Conservation (phyloP, 1,284 basidiomycete species). For the Trichosporon ovoides region DNA sequence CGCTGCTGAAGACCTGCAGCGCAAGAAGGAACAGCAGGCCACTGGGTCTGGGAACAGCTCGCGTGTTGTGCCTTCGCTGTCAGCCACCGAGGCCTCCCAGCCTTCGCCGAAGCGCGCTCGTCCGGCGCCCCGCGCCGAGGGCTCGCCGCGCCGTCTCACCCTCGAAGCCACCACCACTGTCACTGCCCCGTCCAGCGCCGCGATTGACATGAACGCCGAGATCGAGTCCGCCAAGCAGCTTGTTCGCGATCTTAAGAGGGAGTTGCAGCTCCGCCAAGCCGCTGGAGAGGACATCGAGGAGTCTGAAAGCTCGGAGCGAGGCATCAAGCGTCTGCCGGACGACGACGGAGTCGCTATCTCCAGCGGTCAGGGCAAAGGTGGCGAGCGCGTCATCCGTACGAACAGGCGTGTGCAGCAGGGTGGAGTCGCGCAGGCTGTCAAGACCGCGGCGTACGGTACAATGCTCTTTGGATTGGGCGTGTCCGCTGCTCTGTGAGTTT, state of each 20-base stretch:
- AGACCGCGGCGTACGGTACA: slow-evolving; percentile 43
- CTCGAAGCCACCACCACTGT: slow-evolving; percentile 44
- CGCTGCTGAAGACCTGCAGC: slow-evolving; percentile 41
- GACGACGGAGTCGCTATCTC: slow-evolving; percentile 37
- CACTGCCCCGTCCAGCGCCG: slow-evolving; percentile 34
- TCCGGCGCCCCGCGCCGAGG: slow-evolving; percentile 11
- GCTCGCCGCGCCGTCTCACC: slow-evolving; percentile 27
- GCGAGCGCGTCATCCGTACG: slow-evolving; percentile 33
- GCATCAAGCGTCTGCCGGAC: slow-evolving; percentile 36
- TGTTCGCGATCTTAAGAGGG: slow-evolving; percentile 43
- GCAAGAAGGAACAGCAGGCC: background rate
- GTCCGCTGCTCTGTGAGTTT: slow-evolving; percentile 38
- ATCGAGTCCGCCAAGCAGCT: slow-evolving; percentile 46
- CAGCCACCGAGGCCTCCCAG: slow-evolving; percentile 19
- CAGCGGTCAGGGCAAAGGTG: slow-evolving; percentile 25
- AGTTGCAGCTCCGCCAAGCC: slow-evolving; percentile 35
- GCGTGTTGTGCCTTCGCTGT: slow-evolving; percentile 15
- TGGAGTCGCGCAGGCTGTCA: slow-evolving; percentile 25
- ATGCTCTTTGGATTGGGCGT: slow-evolving; percentile 45
- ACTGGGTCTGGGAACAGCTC: background rate
- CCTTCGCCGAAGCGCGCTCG: slow-evolving; percentile 39
- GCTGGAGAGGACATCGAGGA: slow-evolving; percentile 44
- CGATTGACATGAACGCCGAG: slow-evolving; percentile 43
- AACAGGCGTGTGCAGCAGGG: slow-evolving; percentile 37
- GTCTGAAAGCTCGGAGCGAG: slow-evolving; percentile 31